phyloP scores from a whole-genome alignment of 768 basidiomycete genomes.

The Boletus edulis region DNA sequence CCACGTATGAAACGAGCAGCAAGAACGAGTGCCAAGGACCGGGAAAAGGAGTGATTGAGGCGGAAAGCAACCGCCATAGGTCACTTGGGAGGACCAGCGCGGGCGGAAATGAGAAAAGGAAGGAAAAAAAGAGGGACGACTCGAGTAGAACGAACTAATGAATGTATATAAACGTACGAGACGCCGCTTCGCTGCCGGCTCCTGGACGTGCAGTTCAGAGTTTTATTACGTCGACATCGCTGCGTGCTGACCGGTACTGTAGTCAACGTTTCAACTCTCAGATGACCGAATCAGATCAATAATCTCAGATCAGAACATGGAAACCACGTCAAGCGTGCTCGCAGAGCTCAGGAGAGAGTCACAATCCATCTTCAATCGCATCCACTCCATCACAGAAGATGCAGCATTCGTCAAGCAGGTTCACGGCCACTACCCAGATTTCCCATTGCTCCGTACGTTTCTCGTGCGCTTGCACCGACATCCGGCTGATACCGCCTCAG shows the following conservation, averaged over 20 bases:
- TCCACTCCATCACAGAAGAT: slow-evolving; percentile 85
- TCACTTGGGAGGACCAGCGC: slow-evolving; percentile 14
- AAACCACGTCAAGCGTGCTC: slow-evolving; percentile 30
- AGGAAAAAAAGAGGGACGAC: slow-evolving; percentile 9
- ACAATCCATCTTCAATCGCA: slow-evolving; percentile 78
- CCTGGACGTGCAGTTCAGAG: too few relatives aligned
- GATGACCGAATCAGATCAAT: too few relatives aligned
- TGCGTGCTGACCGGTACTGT: too few relatives aligned
- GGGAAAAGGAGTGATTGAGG: slow-evolving; percentile 14
- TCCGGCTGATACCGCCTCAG: slow-evolving; percentile 35
- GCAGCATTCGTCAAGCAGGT: slow-evolving; percentile 64
- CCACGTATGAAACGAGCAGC: slow-evolving; percentile 3
- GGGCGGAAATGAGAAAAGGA: slow-evolving; percentile 1
- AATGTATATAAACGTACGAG: too few relatives aligned
- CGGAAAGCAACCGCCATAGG: slow-evolving; percentile 28
- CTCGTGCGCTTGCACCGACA: background rate
- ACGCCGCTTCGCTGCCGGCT: too few relatives aligned
- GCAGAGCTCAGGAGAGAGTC: slow-evolving; percentile 64
- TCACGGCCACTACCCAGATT: slow-evolving; percentile 41
- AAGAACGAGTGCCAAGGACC: slow-evolving; percentile 15
- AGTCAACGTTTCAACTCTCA: too few relatives aligned
- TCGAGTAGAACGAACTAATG: background rate
- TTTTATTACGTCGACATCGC: too few relatives aligned
- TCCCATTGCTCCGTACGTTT: slow-evolving; percentile 57
- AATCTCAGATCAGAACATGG: background rate